These are phyloP conservation scores for Hyaloperonospora brassicae DNA, from an alignment of 352 stramenopile genomes.

Conservation along the genomic window DNA sequence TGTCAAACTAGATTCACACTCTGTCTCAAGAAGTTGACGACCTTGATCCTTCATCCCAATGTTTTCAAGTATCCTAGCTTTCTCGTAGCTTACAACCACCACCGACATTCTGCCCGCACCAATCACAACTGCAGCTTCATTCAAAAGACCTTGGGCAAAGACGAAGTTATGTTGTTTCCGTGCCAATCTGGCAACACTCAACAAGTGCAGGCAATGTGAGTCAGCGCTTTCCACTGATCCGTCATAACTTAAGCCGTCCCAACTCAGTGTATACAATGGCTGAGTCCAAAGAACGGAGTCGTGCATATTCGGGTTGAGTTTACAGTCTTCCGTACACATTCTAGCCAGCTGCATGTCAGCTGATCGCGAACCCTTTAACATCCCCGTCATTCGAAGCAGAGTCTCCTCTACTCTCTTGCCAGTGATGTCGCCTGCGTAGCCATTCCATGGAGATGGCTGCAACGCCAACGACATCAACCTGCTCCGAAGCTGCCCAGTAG, in stretches of 20 bases:
- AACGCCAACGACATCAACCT: constrained; percentile 26
- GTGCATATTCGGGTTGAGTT: constrained; percentile 22
- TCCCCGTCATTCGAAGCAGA: constrained; percentile 17
- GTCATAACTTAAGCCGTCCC: background rate
- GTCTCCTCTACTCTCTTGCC: constrained; percentile 30
- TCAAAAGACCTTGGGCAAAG: constrained; percentile 30
- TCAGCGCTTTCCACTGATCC: constrained; percentile 2
- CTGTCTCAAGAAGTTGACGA: constrained; percentile 18
- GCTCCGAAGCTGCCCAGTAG: constrained; percentile 11
- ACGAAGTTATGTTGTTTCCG: constrained; percentile 49
- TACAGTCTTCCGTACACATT: background rate
- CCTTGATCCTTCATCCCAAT: constrained; percentile 28
- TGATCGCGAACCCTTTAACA: background rate
- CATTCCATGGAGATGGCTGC: constrained; percentile 24
- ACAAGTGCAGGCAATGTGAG: constrained; percentile 18
- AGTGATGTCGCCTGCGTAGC: constrained; percentile 31
- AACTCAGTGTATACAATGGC: constrained; percentile 12
- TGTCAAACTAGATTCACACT: constrained; percentile 21
- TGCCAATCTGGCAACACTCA: constrained; percentile 35
- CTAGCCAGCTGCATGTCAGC: background rate
- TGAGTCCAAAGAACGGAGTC: constrained; percentile 37
- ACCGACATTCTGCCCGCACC: background rate
- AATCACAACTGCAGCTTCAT: constrained; percentile 15
- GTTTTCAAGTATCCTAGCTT: constrained; percentile 29
- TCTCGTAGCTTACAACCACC: constrained; percentile 29